Conservation (phyloP, 2,329 filamentous ascomycete species). For the Clonostachys solani region DNA sequence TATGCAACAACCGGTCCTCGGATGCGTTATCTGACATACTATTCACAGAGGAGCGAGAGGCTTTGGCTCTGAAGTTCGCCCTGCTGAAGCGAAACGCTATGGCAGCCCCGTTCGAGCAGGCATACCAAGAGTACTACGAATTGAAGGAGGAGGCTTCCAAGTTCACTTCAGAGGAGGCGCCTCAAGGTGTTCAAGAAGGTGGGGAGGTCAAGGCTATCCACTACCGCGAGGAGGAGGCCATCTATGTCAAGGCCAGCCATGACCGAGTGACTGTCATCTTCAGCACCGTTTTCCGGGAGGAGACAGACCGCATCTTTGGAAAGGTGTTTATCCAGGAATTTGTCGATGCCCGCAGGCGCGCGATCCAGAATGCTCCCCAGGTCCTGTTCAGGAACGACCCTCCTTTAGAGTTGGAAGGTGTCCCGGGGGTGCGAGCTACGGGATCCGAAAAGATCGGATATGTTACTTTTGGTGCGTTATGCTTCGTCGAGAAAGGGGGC, state of each 20-base stretch:
- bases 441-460: slow-evolving; percentile 89
- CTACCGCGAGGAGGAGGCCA: slow-evolving; percentile 97
- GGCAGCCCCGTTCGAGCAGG: slow-evolving; percentile 96
- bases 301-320: slow-evolving; percentile 95
- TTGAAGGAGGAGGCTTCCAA: slow-evolving; percentile 85
- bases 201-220: slow-evolving; percentile 94
- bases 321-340: slow-evolving; percentile 99
- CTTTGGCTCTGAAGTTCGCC: slow-evolving; percentile 80
- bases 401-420: slow-evolving; percentile 82
- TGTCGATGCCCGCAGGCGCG: slow-evolving; percentile 88
- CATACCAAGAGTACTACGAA: slow-evolving; percentile 87
- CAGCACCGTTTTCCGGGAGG: slow-evolving; percentile 95
- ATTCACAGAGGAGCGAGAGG: slow-evolving; percentile 71
- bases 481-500: not conserved
- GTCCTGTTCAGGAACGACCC: slow-evolving; percentile 95
- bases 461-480: slow-evolving; percentile 81
- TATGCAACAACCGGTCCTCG: not conserved
- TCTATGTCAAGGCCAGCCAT: slow-evolving; percentile 96
- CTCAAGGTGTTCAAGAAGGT: slow-evolving; percentile 83
- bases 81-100: slow-evolving; percentile 97
- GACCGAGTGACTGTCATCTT: slow-evolving; percentile 99
- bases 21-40: not conserved
- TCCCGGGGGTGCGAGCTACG: slow-evolving; percentile 74
- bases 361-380: slow-evolving; percentile 97
- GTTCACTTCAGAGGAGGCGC: slow-evolving; percentile 90